Evolutionary conservation across 2,329 filamentous ascomycete species (phyloP).

Genomic region (Fonsecaea nubica): DNA sequence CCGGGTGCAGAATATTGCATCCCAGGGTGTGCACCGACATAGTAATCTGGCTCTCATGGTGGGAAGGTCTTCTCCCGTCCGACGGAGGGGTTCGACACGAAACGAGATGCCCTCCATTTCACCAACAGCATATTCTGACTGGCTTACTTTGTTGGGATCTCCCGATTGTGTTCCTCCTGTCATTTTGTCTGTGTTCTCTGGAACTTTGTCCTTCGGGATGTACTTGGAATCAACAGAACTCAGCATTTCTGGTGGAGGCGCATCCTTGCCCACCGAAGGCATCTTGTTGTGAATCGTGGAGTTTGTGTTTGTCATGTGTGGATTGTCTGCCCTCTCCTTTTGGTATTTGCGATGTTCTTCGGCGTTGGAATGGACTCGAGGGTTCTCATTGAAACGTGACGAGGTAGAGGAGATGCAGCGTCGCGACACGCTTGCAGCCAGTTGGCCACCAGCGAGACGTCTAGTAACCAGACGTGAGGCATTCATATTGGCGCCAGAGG

Average conservation of each 20-base stretch:
- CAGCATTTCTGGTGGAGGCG: slow-evolving; percentile 66
- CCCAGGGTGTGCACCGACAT: slow-evolving; percentile 52
- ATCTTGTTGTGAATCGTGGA: slow-evolving; percentile 67
- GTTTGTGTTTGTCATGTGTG: slow-evolving; percentile 68
- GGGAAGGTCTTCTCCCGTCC: slow-evolving; percentile 79
- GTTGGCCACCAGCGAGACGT: slow-evolving; percentile 7
- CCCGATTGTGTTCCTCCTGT: slow-evolving; percentile 67
- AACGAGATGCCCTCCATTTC: slow-evolving; percentile 88
- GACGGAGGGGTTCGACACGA: slow-evolving; percentile 85
- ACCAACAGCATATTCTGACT: slow-evolving; percentile 77
- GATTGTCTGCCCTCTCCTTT: slow-evolving; percentile 64
- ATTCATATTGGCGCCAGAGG: slow-evolving; percentile 25
- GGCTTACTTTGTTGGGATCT: slow-evolving; percentile 49
- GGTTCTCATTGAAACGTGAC: slow-evolving; percentile 20
- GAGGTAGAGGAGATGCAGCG: slow-evolving; percentile 30
- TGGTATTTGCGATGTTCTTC: slow-evolving; percentile 63
- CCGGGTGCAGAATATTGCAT: slow-evolving; percentile 14
- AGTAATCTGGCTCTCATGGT: slow-evolving; percentile 89
- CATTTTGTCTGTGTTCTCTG: slow-evolving; percentile 69
- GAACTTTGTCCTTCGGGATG: slow-evolving; percentile 64
- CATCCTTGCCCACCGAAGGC: slow-evolving; percentile 64
- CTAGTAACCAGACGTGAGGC: slow-evolving; percentile 26
- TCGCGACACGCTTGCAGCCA: slow-evolving; percentile 18
- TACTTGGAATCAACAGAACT: slow-evolving; percentile 63
- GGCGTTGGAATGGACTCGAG: slow-evolving; percentile 47